Evolutionary conservation across 192 early-diverging fungal species (phyloP).

Genomic region (Coemansia sp.): DNA sequence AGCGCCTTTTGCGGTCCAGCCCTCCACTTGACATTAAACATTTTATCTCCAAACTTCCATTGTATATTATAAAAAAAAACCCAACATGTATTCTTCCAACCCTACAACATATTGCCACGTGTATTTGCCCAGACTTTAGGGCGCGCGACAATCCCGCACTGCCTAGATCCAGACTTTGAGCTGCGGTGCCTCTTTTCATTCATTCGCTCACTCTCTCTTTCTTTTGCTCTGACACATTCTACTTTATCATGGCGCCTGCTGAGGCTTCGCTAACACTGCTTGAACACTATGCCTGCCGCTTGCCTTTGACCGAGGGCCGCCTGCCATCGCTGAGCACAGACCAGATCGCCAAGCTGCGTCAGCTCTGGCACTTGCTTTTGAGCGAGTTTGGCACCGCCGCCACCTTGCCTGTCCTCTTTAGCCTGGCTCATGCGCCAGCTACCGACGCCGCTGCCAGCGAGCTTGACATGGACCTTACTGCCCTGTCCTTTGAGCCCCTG

Average conservation of each 20-base stretch:
- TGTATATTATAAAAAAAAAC: background rate
- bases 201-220: background rate
- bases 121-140: background rate
- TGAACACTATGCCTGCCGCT: conserved; percentile 32
- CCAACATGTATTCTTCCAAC: background rate
- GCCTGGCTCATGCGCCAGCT: conserved; percentile 1
- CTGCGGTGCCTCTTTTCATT: background rate
- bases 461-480: conserved; percentile 9
- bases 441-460: background rate
- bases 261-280: conserved; percentile 17
- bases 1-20: conserved; percentile 9
- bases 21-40: background rate
- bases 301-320: conserved; percentile 31
- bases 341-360: conserved; percentile 45
- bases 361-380: conserved; percentile 57
- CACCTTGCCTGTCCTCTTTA: conserved; percentile 19
- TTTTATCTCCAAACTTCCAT: background rate
- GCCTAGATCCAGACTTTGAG: background rate
- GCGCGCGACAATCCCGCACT: background rate
- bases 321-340: conserved; percentile 42
- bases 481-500: conserved; percentile 41
- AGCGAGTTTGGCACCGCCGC: conserved; percentile 20
- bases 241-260: no score
- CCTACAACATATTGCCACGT: background rate
- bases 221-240: background rate